phyloP scores from a whole-genome alignment of 78 protist species.

The Mantamonas sphyraenae region DNA sequence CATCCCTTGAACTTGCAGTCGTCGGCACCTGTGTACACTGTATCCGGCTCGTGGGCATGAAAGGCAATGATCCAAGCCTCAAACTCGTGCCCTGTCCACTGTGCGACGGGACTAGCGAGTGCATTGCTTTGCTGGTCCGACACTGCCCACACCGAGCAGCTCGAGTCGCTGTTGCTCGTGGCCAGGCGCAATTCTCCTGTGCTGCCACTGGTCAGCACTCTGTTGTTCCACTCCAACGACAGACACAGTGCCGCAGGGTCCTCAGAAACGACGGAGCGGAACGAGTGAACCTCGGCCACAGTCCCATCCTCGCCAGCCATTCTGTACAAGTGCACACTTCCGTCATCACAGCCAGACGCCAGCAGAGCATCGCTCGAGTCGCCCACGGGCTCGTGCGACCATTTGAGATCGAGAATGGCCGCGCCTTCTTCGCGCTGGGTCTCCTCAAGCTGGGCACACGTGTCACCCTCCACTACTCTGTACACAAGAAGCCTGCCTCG shows the following conservation, averaged over 20 bases:
- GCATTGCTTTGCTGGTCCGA: neutral
- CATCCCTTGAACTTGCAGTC: conserved; percentile 48
- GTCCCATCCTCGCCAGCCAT: neutral
- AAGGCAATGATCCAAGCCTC: conserved; percentile 66
- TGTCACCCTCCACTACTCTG: conserved; percentile 1
- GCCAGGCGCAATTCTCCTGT: conserved; percentile 36
- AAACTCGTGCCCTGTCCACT: conserved; percentile 55
- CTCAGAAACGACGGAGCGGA: neutral
- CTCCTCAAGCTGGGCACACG: neutral
- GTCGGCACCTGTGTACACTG: conserved; percentile 55
- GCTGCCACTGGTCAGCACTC: neutral
- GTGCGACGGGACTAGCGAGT: neutral
- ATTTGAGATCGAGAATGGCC: conserved; percentile 60
- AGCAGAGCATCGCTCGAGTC: neutral
- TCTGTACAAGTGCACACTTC: neutral
- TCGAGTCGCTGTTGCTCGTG: neutral
- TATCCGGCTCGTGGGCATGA: conserved; percentile 22
- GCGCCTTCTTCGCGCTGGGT: conserved; percentile 15
- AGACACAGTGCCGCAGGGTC: conserved; percentile 17
- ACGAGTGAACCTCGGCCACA: neutral
- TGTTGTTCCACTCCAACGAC: conserved; percentile 49
- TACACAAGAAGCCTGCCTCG: conserved; percentile 36
- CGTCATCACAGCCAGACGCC: neutral
- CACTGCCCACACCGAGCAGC: conserved; percentile 5
- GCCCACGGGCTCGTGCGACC: conserved; percentile 12